Evolutionary conservation across 2,329 filamentous ascomycete genomes (phyloP).

Genomic region (Paracoccidioides lutzii): DNA sequence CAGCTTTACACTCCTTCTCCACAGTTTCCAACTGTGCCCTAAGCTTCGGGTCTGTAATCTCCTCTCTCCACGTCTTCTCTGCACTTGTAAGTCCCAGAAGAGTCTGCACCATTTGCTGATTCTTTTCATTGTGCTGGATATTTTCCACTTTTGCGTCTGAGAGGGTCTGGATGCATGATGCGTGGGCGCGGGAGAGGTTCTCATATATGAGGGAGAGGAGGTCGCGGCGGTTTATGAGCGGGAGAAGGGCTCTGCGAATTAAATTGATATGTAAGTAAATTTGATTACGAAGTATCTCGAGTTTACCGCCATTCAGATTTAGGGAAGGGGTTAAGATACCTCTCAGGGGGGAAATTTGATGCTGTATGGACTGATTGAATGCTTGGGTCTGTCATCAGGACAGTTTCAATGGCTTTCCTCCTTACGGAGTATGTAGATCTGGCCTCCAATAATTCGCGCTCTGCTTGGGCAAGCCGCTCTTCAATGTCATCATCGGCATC

Average conservation of each 20-base stretch:
- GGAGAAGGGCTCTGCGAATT: slow-evolving; percentile 48
- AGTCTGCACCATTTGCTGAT: slow-evolving; percentile 48
- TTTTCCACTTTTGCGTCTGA: slow-evolving; percentile 47
- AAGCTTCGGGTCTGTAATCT: slow-evolving; percentile 41
- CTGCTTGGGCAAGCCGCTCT: slow-evolving; percentile 39
- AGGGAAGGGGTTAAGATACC: slow-evolving; percentile 34
- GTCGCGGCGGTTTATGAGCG: slow-evolving; percentile 55
- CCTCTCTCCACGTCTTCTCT: slow-evolving; percentile 38
- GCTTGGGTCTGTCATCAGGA: slow-evolving; percentile 60
- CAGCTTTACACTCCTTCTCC: slow-evolving; percentile 47
- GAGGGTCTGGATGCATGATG: slow-evolving; percentile 40
- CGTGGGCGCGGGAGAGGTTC: slow-evolving; percentile 43
- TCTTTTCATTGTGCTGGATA: slow-evolving; percentile 44
- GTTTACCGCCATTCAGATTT: background rate
- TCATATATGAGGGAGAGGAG: slow-evolving; percentile 51
- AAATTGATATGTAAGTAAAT: slow-evolving; percentile 1
- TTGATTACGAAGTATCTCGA: background rate
- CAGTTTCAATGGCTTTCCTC: slow-evolving; percentile 54
- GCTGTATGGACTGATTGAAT: slow-evolving; percentile 64
- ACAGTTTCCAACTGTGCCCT: slow-evolving; percentile 45
- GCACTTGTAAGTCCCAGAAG: slow-evolving; percentile 52
- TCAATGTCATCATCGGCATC: slow-evolving; percentile 39
- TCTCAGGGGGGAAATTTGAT: slow-evolving; percentile 52
- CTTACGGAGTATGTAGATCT: slow-evolving; percentile 57
- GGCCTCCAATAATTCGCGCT: slow-evolving; percentile 56